Conservation (phyloP, 1,284 basidiomycete genomes). For the Agroathelia rolfsii region DNA sequence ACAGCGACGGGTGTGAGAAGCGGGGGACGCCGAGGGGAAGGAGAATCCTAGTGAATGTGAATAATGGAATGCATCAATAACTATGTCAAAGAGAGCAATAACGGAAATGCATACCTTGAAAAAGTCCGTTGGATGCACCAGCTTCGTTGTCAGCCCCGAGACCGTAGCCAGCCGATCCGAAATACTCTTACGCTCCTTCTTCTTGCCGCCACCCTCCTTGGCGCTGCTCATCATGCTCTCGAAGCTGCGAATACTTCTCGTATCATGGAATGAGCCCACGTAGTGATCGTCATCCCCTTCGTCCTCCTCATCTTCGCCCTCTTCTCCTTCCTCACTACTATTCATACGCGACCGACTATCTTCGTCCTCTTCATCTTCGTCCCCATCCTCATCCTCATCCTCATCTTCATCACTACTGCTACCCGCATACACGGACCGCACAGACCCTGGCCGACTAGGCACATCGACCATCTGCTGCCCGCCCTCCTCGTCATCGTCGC, state of each 20-base stretch:
- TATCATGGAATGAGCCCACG: slow-evolving; percentile 34
- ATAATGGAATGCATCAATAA: slow-evolving; percentile 4
- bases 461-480: slow-evolving; percentile 64
- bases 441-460: slow-evolving; percentile 43
- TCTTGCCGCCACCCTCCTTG: slow-evolving; percentile 27
- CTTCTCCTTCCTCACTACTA: slow-evolving; percentile 22
- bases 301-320: slow-evolving; percentile 23
- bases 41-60: slow-evolving; percentile 23
- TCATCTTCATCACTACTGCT: slow-evolving; percentile 21
- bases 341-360: too few relatives aligned
- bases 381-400: slow-evolving; percentile 26
- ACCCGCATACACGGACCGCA: slow-evolving; percentile 27
- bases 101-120: slow-evolving; percentile 23
- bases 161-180: slow-evolving; percentile 70
- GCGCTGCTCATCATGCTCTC: slow-evolving; percentile 68
- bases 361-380: slow-evolving; percentile 22
- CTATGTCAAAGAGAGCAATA: too few relatives aligned
- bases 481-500: slow-evolving; percentile 32
- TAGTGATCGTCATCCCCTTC: slow-evolving; percentile 28
- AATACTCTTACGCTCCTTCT: slow-evolving; percentile 57
- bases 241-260: slow-evolving; percentile 70
- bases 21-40: slow-evolving; percentile 36
- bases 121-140: slow-evolving; percentile 20
- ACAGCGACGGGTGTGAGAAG: slow-evolving; percentile 24
- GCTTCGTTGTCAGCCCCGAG: slow-evolving; percentile 44